These are phyloP conservation scores for Colletotrichum viniferum DNA, from an alignment of 2,329 filamentous ascomycete genomes.

Conservation along the genomic window DNA sequence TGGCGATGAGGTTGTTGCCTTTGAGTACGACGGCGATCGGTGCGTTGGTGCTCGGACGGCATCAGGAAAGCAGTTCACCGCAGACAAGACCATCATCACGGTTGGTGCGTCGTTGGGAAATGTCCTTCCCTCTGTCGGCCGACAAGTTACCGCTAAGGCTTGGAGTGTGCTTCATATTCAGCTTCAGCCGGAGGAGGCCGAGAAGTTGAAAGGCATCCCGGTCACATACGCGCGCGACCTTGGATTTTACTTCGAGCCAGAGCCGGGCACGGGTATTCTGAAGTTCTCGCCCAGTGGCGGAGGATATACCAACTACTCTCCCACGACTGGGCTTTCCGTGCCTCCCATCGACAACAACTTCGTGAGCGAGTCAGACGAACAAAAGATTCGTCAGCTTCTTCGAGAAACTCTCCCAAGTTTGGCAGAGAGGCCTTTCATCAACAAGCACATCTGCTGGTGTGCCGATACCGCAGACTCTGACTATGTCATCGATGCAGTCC, in stretches of 20 bases:
- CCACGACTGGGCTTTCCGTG: conserved; percentile 40
- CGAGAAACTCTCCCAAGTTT: conserved; percentile 55
- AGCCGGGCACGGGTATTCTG: conserved; percentile 58
- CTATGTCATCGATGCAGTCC: conserved; percentile 64
- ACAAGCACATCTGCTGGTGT: conserved; percentile 64
- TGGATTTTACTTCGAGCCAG: conserved; percentile 70
- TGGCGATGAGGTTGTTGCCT: neutral
- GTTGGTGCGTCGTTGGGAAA: neutral
- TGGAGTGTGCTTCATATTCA: conserved; percentile 66
- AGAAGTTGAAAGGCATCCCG: conserved; percentile 59
- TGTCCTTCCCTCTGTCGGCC: neutral
- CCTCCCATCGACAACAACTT: conserved; percentile 46
- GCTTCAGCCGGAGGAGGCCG: conserved; percentile 57
- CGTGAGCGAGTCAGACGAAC: conserved; percentile 57
- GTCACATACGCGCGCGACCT: conserved; percentile 66
- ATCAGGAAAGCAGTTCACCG: conserved; percentile 23
- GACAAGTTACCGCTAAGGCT: neutral
- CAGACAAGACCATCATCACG: conserved; percentile 6
- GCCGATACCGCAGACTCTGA: conserved; percentile 65
- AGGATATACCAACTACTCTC: conserved; percentile 54
- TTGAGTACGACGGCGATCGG: neutral
- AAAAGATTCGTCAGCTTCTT: conserved; percentile 52
- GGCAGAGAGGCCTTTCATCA: conserved; percentile 57
- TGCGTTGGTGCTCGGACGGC: conserved; percentile 31
- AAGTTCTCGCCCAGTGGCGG: conserved; percentile 65